phyloP scores from a whole-genome alignment of 257 asterid genomes.

The Salvia rosmarinus region DNA sequence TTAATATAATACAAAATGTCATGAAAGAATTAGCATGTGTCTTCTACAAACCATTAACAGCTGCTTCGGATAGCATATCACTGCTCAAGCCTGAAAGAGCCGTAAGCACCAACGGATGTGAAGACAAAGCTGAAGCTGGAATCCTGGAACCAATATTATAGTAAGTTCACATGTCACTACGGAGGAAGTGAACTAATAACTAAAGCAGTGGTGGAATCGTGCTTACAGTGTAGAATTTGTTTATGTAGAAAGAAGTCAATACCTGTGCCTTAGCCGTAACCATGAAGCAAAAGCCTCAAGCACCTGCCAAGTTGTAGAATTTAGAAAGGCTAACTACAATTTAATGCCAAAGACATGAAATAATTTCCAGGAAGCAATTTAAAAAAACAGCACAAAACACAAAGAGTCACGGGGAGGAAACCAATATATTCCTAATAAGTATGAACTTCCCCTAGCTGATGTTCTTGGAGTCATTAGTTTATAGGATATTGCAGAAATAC shows the following conservation, averaged over 20 bases:
- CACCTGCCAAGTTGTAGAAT: constrained; percentile 60
- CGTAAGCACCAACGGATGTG: constrained; percentile 84
- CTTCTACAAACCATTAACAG: constrained; percentile 78
- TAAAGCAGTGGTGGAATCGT: constrained; percentile 2
- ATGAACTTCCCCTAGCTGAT: neutral
- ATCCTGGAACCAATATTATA: constrained; percentile 65
- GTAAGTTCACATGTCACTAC: constrained; percentile 31
- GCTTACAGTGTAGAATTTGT: constrained; percentile 21
- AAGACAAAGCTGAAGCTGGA: constrained; percentile 84
- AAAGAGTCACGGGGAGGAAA: constrained; percentile 3
- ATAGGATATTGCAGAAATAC: neutral
- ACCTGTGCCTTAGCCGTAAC: constrained; percentile 97
- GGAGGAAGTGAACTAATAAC: constrained; percentile 26
- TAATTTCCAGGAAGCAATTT: constrained; percentile 20
- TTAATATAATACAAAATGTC: constrained; percentile 13
- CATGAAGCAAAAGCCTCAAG: constrained; percentile 99
- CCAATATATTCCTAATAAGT: neutral
- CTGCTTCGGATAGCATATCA: constrained; percentile 82
- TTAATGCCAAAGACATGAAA: constrained; percentile 24
- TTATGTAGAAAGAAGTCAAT: constrained; percentile 32
- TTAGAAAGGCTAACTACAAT: constrained; percentile 33
- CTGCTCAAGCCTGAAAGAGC: constrained; percentile 90
- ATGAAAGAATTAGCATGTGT: constrained; percentile 32
- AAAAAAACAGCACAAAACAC: constrained; percentile 14
- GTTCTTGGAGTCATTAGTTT: constrained; percentile 4